Evolutionary conservation across 352 stramenopile genomes (phyloP), one percentile per base, ranked within the genome.

Genomic region (Phytophthora sp.): DNA sequence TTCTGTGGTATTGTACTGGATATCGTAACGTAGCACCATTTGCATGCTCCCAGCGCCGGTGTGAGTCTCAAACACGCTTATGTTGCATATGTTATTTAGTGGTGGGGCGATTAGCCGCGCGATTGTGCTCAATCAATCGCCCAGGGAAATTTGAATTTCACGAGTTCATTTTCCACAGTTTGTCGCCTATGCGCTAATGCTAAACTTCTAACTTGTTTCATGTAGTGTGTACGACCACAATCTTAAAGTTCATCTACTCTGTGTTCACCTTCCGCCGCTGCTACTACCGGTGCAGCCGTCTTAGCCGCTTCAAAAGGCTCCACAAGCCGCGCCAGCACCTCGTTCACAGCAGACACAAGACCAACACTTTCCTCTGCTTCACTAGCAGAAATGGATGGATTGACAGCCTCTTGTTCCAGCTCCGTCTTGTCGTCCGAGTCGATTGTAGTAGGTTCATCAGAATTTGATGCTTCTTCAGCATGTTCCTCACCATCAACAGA

Each of bases 261-360:
- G 33, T 46, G 31, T 23, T 63, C 64, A 23, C n/a, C 13, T 33
- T 51, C 56, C 15, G 46, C 57, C 11, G 55, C 39, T 20, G n/a
- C 36, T 24, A 46, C 47, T 24, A 54, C 39, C 45, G 41, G 29
- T 24, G 35, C 23, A 18, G 50, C 57, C n/a, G 57, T 56, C 53
- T 75, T 75, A 4, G 61, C 61, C 12, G 56, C 44, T 65, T 66
- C 56, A 26, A 75, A 75, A 38, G 67, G 61, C 21, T 71, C 51
- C 23, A 75, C 67, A 45, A 75, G 61, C 16, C 62, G 55, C 23
- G 67, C 67, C 23, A 75, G 56, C 16, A 75, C 61, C 39, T 75
- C 67, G 49, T 75, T 75, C 29, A 75, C 57, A 50, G 55, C 57
- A 47, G 57, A 69, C 16, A 47, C 62, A 44, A 75, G 36, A 29